These are phyloP conservation scores for Wickerhamiella azyma DNA, from an alignment of 805 yeast genomes.

Conservation along the genomic window DNA sequence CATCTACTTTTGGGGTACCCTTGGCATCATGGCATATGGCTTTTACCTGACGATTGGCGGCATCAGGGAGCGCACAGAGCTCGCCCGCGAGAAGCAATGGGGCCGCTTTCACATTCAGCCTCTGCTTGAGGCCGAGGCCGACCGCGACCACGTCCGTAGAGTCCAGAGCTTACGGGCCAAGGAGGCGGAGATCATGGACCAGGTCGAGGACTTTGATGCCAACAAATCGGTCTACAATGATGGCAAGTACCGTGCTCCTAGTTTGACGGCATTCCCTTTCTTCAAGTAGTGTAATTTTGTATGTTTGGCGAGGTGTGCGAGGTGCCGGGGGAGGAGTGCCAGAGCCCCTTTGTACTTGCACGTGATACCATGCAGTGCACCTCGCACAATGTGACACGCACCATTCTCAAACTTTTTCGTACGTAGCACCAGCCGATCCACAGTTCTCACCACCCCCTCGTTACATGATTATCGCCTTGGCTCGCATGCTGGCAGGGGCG, in stretches of 20 bases:
- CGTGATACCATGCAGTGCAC: too few relatives aligned
- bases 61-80: constrained; percentile 58
- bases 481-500: constrained; percentile 30
- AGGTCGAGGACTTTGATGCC: constrained; percentile 49
- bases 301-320: too few relatives aligned
- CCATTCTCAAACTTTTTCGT: too few relatives aligned
- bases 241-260: constrained; percentile 30
- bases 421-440: too few relatives aligned
- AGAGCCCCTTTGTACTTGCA: too few relatives aligned
- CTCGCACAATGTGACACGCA: too few relatives aligned
- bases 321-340: too few relatives aligned
- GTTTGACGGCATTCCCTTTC: constrained; percentile 23
- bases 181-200: constrained; percentile 55
- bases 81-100: constrained; percentile 65
- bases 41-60: constrained; percentile 53
- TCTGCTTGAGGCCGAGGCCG: constrained; percentile 66
- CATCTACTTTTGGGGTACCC: constrained; percentile 50
- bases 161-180: constrained; percentile 48
- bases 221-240: constrained; percentile 35
- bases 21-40: constrained; percentile 56
- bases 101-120: constrained; percentile 62
- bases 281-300: constrained; percentile 9
- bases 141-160: constrained; percentile 64
- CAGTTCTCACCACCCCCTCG: not conserved
- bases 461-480: constrained; percentile 4